Evolutionary conservation across 805 yeast genomes (phyloP), one percentile per base, ranked within the genome.

Genomic region (Saccharomycopsis sp.): DNA sequence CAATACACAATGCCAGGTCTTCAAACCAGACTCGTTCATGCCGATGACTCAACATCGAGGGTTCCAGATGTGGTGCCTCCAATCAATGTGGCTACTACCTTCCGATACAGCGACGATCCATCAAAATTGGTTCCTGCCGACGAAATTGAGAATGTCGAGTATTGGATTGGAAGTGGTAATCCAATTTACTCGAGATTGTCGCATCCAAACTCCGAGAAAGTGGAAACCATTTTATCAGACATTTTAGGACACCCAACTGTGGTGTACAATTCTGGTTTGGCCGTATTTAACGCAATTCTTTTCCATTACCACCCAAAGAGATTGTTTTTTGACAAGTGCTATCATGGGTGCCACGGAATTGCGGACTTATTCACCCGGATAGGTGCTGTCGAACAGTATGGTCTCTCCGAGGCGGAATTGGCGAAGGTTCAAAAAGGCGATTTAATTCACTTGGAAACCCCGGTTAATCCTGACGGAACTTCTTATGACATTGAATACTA

Each of bases 261-360:
- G 0, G 78, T 82, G 0, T 92, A 90, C 68, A 79, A 83, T 51
- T 84, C 91, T 0, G 97, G 98, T 0, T 71, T 90, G 34, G 76
- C 90, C 53, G 96, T 97, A 0, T 89, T 87, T 68, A 80, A 77
- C 65, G 97, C 90, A 0, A 80, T 87, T 1, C 70, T 91, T 68
- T 80, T 85, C 40, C 78, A 83, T 63, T 77, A 74, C 64, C 84
- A 86, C 64, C 97, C 97, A 0, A 87, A 85, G 64, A 76, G 76
- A 15, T 71, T 91, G 29, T 86, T 89, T 29, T 79, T 89, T 63
- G 94, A 87, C 2, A 81, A 85, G 40, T 89, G 92, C 3, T 91
- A 91, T 70, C 96, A 88, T 67, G 98, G 98, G 2, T 81, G 87
- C 62, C 88, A 81, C 58, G 89, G 87, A 4, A 82, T 89, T 57